Evolutionary conservation across 768 basidiomycete species (phyloP).

Genomic region (Naganishia antarctica): DNA sequence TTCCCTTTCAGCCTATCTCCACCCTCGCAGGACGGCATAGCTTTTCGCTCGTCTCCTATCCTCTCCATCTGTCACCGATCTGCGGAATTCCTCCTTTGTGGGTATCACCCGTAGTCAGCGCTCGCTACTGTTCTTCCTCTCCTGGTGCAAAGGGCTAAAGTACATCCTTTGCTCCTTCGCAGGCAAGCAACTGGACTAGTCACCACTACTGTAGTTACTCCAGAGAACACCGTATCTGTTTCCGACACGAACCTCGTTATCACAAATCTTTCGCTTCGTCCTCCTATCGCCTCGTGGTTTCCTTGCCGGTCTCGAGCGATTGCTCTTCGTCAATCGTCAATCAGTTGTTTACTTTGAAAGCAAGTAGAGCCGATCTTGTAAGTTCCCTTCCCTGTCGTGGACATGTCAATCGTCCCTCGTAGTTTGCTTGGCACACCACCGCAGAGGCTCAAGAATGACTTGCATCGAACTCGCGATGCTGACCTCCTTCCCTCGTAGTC

Average conservation of each 20-base stretch:
- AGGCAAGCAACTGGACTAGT: conserved; percentile 7
- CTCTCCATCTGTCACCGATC: not conserved
- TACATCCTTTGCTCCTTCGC: not conserved
- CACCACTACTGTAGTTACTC: conserved; percentile 10
- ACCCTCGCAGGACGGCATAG: no score
- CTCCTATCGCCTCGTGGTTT: conserved; percentile 16
- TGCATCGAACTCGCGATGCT: no score
- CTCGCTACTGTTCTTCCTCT: not conserved
- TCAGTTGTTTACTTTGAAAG: not conserved
- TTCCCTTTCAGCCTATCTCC: no score
- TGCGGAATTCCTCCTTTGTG: conserved; percentile 1
- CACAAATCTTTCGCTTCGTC: no score
- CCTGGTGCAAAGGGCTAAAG: not conserved
- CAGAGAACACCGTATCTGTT: conserved; percentile 14
- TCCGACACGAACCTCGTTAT: not conserved
- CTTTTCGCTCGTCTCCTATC: conserved; percentile 1
- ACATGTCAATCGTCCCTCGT: not conserved
- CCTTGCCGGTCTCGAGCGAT: not conserved
- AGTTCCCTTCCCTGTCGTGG: not conserved
- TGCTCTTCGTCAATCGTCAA: no score
- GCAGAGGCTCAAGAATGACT: no score
- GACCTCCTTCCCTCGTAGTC: no score
- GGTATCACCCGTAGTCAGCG: not conserved
- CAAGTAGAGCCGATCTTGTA: not conserved
- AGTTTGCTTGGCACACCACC: not conserved